Percentiles rank a stretch among this genome's conserved stretches.
Conservation (phyloP, 2,329 filamentous ascomycete species). For the Lecanosticta acicola region DNA sequence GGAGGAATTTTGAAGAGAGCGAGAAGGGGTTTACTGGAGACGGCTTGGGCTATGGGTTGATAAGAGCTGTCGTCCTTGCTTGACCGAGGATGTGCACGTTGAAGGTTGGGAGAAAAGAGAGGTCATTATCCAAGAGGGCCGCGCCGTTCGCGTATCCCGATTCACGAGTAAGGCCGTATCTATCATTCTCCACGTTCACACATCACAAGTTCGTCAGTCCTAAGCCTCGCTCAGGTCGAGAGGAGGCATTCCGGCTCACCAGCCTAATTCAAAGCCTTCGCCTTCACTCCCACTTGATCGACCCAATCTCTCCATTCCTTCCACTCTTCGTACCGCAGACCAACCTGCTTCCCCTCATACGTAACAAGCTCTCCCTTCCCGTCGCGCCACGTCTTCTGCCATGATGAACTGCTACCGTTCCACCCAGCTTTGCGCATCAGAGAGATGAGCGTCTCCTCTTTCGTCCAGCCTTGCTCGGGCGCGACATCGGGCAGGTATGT, state of each 20-base stretch:
- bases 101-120: too few species aligned
- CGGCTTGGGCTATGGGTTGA: too few species aligned
- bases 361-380: conserved; percentile 68
- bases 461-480: conserved; percentile 86
- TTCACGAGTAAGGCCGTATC: background rate
- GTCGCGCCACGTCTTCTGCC: conserved; percentile 62
- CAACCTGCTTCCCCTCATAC: conserved; percentile 80
- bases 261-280: conserved; percentile 6
- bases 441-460: conserved; percentile 84
- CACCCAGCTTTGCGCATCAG: conserved; percentile 94
- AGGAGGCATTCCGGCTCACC: background rate
- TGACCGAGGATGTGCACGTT: too few species aligned
- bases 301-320: conserved; percentile 75
- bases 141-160: too few species aligned
- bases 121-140: too few species aligned
- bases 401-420: conserved; percentile 51
- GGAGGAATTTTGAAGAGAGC: conserved; percentile 40
- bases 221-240: too few species aligned
- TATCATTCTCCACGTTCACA: background rate
- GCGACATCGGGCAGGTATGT: conserved; percentile 94
- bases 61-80: too few species aligned
- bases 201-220: background rate
- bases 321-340: conserved; percentile 66
- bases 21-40: too few species aligned
- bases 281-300: conserved; percentile 25